Evolutionary conservation across 2,329 filamentous ascomycete genomes (phyloP), one percentile per base, ranked within the genome.

Genomic region (Microascus cirrosus): DNA sequence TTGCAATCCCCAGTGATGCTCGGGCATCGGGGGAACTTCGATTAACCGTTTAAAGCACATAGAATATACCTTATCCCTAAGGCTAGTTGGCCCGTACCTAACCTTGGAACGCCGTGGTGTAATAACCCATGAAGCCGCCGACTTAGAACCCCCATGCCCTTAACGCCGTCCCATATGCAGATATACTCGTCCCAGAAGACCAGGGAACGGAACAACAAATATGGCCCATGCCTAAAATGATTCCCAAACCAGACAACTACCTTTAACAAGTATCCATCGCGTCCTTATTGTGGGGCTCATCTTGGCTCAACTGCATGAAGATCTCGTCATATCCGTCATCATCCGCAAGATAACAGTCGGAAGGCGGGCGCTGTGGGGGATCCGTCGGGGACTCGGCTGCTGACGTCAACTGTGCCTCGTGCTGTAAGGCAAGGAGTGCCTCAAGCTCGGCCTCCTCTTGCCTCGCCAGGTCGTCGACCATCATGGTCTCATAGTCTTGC

Each of bases 281-380:
- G 45, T 57, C 55, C 28, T n/a, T 48, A n/a, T 22, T 20, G 12
- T 20, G 18, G 24, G 34, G 4, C 25, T 52, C 34, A 28, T 57
- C 20, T 18, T 42, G 32, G 5, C 13, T 34, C 39, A 57, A 24
- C 34, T 57, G 42, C 55, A 57, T 80, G 67, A 96, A 86, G 11
- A 85, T 69, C 53, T 76, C 71, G 61, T 86, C 83, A 63, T 84
- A 86, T 51, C 84, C 82, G 15, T 78, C 78, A 53, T 84, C 81
- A 56, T 85, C 82, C 1, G 73, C n/a, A 20, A 50, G 77, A 35
- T 75, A 67, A 1, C 67, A 65, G 10, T 69, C 65, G 1, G 73
- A 71, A 7, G 65, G 63, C 15, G 69, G 70, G n/a, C 64, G 66
- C 36, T 62, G 64, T 12, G 62, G 55, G 5, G 61, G 39, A 42